phyloP scores from a whole-genome alignment of 805 yeast species.

The Candida mattraensis region DNA sequence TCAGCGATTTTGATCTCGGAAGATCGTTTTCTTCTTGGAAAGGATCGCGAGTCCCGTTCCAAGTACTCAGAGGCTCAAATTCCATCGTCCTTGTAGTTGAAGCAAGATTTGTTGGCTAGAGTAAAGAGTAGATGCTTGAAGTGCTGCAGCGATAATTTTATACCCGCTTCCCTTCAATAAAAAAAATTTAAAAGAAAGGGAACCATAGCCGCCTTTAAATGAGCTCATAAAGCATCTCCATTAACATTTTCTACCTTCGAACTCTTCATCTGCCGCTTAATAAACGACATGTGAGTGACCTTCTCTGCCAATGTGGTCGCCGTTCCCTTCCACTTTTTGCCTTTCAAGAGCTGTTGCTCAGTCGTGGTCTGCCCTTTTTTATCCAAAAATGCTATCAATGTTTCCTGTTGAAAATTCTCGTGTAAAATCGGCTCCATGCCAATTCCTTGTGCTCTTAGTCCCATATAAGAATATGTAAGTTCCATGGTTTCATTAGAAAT shows the following conservation, averaged over 20 bases:
- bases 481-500: slow-evolving; percentile 50
- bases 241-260: neutral
- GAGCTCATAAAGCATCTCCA: too few relatives aligned
- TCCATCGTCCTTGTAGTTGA: too few relatives aligned
- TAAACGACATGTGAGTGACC: slow-evolving; percentile 33
- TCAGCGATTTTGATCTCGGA: too few relatives aligned
- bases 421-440: slow-evolving; percentile 26
- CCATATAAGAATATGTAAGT: slow-evolving; percentile 33
- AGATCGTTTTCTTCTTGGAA: too few relatives aligned
- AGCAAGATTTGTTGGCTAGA: too few relatives aligned
- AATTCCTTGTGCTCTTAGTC: slow-evolving; percentile 35
- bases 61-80: too few relatives aligned
- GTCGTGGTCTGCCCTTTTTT: slow-evolving; percentile 11
- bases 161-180: too few relatives aligned
- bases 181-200: neutral
- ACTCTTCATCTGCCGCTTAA: slow-evolving; percentile 20
- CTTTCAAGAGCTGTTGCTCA: slow-evolving; percentile 34
- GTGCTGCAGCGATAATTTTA: too few relatives aligned
- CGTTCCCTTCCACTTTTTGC: slow-evolving; percentile 31
- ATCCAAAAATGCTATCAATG: slow-evolving; percentile 21
- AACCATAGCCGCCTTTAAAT: neutral
- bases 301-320: slow-evolving; percentile 29
- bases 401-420: slow-evolving; percentile 16
- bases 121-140: too few relatives aligned
- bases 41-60: too few relatives aligned